phyloP scores from a whole-genome alignment of 129 eudicot genomes.

The Arctium lappa region DNA sequence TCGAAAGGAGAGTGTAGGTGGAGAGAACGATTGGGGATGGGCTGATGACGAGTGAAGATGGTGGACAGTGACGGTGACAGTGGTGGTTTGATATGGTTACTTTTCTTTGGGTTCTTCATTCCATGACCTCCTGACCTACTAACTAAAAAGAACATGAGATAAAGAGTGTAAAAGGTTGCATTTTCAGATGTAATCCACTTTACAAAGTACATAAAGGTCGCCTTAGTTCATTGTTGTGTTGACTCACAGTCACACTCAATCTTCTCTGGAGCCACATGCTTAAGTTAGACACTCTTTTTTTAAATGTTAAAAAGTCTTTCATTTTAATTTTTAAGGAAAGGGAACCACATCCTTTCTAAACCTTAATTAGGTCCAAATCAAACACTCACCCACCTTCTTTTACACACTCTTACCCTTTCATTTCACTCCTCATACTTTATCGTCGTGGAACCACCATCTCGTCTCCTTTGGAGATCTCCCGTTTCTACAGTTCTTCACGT shows the following conservation, averaged over 20 bases:
- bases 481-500: slow-evolving; percentile 87
- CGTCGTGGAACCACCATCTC: slow-evolving; percentile 99
- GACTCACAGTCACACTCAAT: slow-evolving; percentile 18
- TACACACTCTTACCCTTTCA: background rate
- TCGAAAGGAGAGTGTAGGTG: too few relatives aligned
- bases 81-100: too few relatives aligned
- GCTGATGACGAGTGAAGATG: too few relatives aligned
- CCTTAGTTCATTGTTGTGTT: slow-evolving; percentile 5
- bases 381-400: background rate
- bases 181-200: slow-evolving; percentile 19
- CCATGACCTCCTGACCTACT: too few relatives aligned
- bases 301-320: slow-evolving; percentile 14
- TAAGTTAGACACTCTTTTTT: slow-evolving; percentile 19
- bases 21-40: too few relatives aligned
- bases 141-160: background rate
- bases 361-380: background rate
- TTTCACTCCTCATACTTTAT: slow-evolving; percentile 49
- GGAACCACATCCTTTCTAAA: slow-evolving; percentile 29
- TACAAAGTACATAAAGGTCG: slow-evolving; percentile 24
- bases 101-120: too few relatives aligned
- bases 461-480: slow-evolving; percentile 99
- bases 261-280: slow-evolving; percentile 16
- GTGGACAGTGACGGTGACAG: too few relatives aligned
- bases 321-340: slow-evolving; percentile 15
- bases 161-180: slow-evolving; percentile 12